A percentile compares a stretch with the other conserved stretches of the same genome.
Conservation (phyloP, 805 yeast genomes). For the Komagataella mondaviorum region DNA sequence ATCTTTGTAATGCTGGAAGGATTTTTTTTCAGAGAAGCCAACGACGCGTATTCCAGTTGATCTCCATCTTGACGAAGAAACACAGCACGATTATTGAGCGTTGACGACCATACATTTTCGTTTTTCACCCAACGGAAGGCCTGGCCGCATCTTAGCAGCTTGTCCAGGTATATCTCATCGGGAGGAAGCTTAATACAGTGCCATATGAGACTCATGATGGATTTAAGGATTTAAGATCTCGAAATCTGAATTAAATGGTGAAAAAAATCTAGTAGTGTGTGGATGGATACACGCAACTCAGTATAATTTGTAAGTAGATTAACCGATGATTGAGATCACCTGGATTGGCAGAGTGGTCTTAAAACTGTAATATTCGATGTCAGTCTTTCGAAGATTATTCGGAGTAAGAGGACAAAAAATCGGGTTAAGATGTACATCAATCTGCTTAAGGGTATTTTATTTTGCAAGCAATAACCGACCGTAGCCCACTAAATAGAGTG, state of each 20-base stretch:
- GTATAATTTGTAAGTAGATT: no score
- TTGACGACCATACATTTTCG: constrained; percentile 47
- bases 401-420: no score
- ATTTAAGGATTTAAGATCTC: not conserved
- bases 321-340: no score
- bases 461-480: no score
- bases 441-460: no score
- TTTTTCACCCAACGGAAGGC: constrained; percentile 67
- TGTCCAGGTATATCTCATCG: constrained; percentile 42
- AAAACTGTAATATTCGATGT: no score
- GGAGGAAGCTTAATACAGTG: not conserved
- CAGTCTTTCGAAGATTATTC: no score
- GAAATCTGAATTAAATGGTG: not conserved
- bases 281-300: no score
- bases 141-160: constrained; percentile 75
- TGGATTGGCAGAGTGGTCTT: no score
- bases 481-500: no score
- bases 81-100: constrained; percentile 44
- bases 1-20: not conserved
- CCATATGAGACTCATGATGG: not conserved
- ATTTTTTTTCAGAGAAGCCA: constrained; percentile 14
- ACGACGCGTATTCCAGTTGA: constrained; percentile 36
- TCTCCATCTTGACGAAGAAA: constrained; percentile 47
- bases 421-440: no score
- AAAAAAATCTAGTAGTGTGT: no score